Conservation (phyloP, 768 basidiomycete genomes). For the Boletus rubescentipes region DNA sequence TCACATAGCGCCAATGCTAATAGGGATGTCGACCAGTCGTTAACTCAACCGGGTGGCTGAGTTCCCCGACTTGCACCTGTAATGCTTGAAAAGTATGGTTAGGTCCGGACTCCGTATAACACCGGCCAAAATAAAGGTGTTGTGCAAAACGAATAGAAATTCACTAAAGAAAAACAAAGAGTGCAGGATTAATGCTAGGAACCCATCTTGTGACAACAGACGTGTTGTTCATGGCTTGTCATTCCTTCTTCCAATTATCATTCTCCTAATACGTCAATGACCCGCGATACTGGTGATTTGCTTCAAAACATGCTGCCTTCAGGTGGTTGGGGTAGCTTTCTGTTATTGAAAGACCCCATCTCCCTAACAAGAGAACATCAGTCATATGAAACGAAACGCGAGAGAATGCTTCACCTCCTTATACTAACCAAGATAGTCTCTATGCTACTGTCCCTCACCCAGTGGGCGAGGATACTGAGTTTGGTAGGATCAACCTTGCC, state of each 20-base stretch:
- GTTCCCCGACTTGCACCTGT: background rate
- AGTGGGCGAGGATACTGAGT: constrained; percentile 69
- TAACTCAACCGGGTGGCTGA: no score
- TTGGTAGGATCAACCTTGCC: constrained; percentile 79
- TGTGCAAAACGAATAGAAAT: constrained; percentile 13
- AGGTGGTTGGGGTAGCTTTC: constrained; percentile 92
- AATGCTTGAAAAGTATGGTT: background rate
- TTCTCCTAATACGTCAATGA: constrained; percentile 4
- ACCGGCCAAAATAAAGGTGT: background rate
- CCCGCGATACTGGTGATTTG: background rate
- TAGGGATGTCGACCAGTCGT: no score
- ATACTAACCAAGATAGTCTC: constrained; percentile 93
- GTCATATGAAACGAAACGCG: background rate
- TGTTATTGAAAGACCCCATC: constrained; percentile 89
- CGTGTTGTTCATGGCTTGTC: constrained; percentile 8
- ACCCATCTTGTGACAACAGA: constrained; percentile 15
- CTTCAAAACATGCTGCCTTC: constrained; percentile 75
- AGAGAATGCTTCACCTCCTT: constrained; percentile 56
- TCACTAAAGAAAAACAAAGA: constrained; percentile 15
- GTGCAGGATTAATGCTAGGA: constrained; percentile 23
- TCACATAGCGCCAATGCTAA: no score
- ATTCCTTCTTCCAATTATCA: constrained; percentile 13
- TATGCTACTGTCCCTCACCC: constrained; percentile 76
- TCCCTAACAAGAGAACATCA: constrained; percentile 53
- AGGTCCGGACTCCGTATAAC: background rate